A percentile compares a stretch with the other conserved stretches of the same genome.
phyloP scores from a whole-genome alignment of 148 eudicot species.

The Camellia sinensis region DNA sequence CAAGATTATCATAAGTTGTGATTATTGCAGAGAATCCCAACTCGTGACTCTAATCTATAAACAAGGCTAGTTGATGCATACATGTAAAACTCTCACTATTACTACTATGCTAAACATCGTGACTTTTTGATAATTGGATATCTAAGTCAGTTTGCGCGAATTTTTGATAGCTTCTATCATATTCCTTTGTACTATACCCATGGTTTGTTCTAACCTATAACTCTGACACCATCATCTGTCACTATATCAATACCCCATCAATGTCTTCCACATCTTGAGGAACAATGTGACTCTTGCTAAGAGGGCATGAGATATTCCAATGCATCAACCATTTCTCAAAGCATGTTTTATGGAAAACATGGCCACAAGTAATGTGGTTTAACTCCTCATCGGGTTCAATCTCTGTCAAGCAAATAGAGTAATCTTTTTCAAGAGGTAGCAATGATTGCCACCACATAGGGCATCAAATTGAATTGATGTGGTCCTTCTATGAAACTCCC shows the following conservation, averaged over 20 bases:
- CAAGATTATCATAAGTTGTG: no score
- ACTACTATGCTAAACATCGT: constrained; percentile 8
- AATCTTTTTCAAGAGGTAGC: constrained; percentile 22
- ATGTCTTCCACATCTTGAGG: constrained; percentile 25
- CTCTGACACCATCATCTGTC: no score
- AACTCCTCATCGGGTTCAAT: constrained; percentile 50
- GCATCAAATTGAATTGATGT: constrained; percentile 37
- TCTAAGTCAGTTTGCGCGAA: no score
- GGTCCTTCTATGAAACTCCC: constrained; percentile 37
- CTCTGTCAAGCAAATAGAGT: constrained; percentile 48
- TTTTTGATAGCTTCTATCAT: no score
- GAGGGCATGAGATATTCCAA: constrained; percentile 58
- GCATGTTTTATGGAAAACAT: constrained; percentile 50
- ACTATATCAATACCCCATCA: constrained; percentile 15
- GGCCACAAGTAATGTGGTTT: constrained; percentile 47
- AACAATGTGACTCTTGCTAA: constrained; percentile 45
- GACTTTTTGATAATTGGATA: not conserved
- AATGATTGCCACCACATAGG: constrained; percentile 14
- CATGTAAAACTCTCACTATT: constrained; percentile 5
- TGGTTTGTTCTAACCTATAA: no score
- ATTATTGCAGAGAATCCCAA: no score
- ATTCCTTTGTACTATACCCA: no score
- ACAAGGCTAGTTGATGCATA: not conserved
- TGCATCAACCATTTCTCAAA: constrained; percentile 53
- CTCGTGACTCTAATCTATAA: no score